Evolutionary conservation across 1,284 basidiomycete species (phyloP).

Genomic region (Ceratobasidium sp.): DNA sequence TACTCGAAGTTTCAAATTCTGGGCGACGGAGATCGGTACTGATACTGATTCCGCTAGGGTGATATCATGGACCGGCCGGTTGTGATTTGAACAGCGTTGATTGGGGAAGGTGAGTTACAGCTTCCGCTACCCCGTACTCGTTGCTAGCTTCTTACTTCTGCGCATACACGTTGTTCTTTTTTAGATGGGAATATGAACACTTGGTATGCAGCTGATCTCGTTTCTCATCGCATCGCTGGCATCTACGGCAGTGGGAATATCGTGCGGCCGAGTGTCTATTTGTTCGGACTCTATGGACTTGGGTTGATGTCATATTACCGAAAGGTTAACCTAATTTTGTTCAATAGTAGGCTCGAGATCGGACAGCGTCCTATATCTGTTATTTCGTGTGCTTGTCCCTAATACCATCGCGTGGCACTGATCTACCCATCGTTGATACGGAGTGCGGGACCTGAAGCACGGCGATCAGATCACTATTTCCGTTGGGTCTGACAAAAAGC

Average conservation of each 20-base stretch:
- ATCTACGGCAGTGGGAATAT: background rate
- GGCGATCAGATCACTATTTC: background rate
- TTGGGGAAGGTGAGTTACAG: background rate
- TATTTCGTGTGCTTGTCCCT: background rate
- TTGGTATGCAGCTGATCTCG: background rate
- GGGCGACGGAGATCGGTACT: background rate
- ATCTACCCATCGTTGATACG: background rate
- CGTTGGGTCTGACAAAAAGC: background rate
- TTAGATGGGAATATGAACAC: background rate
- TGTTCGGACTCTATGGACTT: background rate
- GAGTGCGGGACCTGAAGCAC: background rate
- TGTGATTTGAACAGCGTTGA: constrained; percentile 1
- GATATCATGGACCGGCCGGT: constrained; percentile 37
- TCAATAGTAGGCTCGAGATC: background rate
- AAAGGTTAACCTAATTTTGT: background rate
- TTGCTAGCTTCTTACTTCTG: background rate
- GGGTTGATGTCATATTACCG: background rate
- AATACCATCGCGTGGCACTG: no score
- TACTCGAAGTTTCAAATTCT: background rate
- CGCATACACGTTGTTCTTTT: background rate
- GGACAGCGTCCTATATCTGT: background rate
- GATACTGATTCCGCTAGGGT: background rate
- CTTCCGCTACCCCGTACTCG: no score
- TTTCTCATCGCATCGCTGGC: background rate
- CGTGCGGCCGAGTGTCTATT: background rate